Evolutionary conservation across 78 protist genomes (phyloP).

Genomic region (Dictyostelium intermedium): DNA sequence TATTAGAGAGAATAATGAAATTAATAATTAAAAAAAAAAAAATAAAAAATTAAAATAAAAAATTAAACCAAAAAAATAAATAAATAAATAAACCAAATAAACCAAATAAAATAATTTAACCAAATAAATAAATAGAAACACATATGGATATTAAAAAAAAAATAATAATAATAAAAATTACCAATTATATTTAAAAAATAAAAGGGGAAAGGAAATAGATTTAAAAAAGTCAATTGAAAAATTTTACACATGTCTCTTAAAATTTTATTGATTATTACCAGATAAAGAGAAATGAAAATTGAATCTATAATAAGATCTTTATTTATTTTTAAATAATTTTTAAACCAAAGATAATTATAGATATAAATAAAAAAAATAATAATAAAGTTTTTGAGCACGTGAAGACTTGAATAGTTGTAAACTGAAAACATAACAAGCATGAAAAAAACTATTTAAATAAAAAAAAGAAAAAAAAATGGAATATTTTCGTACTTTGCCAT

Average conservation of each 20-base stretch:
- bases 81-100: too few relatives aligned
- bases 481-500: background rate
- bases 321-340: background rate
- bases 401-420: too few relatives aligned
- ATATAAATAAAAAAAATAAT: background rate
- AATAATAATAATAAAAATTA: too few relatives aligned
- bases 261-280: background rate
- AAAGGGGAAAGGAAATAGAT: background rate
- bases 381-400: too few relatives aligned
- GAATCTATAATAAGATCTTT: background rate
- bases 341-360: background rate
- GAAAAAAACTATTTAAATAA: too few relatives aligned
- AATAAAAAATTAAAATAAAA: background rate
- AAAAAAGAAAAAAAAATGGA: too few relatives aligned
- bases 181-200: too few relatives aligned
- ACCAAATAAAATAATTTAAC: too few relatives aligned
- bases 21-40: background rate
- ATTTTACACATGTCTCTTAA: background rate
- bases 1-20: too few relatives aligned
- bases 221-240: background rate
- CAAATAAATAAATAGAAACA: background rate
- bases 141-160: too few relatives aligned
- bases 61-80: too few relatives aligned
- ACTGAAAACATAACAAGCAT: too few relatives aligned
- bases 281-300: background rate